A percentile compares a stretch with the other conserved stretches of the same genome.
Conservation (phyloP, 495 filamentous ascomycete genomes). For the Pseudevernia furfuracea region DNA sequence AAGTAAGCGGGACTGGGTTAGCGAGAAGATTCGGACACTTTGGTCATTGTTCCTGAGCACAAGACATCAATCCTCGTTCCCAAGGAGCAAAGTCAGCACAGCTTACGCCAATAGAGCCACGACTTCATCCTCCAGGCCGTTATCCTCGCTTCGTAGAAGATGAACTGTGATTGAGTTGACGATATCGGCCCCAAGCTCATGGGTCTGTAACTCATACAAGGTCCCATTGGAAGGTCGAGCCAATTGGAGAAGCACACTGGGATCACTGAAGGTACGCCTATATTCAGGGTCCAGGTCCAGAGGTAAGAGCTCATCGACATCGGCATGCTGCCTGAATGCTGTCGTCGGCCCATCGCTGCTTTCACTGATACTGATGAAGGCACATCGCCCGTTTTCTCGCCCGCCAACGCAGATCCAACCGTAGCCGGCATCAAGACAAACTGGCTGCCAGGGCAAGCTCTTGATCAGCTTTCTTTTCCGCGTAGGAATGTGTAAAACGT, state of each 20-base stretch:
- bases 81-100: conserved; percentile 6
- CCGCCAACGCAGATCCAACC: conserved; percentile 90
- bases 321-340: conserved; percentile 36
- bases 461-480: conserved; percentile 68
- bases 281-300: conserved; percentile 43
- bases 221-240: conserved; percentile 14
- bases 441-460: conserved; percentile 69
- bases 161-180: conserved; percentile 69
- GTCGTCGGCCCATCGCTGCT: conserved; percentile 26
- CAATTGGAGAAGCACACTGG: conserved; percentile 1
- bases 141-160: conserved; percentile 43
- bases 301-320: conserved; percentile 56
- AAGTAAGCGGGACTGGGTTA: conserved; percentile 54
- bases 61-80: conserved; percentile 5
- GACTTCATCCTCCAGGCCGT: conserved; percentile 48
- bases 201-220: conserved; percentile 44
- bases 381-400: conserved; percentile 70
- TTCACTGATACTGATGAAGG: conserved; percentile 48
- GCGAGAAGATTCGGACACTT: conserved; percentile 69
- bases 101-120: conserved; percentile 53
- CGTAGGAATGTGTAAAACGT: conserved; percentile 61
- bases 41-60: conserved; percentile 72
- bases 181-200: conserved; percentile 50
- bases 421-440: conserved; percentile 74
- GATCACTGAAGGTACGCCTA: conserved; percentile 13